Conservation (phyloP, 2,329 filamentous ascomycete genomes). For the Colletotrichum theobromicola region DNA sequence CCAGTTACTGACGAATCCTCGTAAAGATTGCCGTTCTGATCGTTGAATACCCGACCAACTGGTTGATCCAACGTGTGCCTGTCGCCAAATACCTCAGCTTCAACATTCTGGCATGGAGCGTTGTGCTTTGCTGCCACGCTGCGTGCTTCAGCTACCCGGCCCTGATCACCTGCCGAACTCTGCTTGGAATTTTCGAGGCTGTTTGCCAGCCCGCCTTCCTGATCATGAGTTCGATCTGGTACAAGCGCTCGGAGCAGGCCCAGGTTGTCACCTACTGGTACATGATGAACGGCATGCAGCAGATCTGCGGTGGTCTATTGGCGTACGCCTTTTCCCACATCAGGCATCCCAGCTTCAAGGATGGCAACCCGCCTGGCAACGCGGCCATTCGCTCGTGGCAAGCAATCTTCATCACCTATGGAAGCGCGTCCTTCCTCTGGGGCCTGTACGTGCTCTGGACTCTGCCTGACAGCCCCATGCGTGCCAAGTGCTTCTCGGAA, state of each 20-base stretch:
- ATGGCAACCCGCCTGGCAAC: conserved; percentile 17
- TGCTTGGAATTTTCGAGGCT: conserved; percentile 50
- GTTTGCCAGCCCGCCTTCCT: conserved; percentile 50
- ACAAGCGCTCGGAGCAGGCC: conserved; percentile 42
- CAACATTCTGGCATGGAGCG: conserved; percentile 48
- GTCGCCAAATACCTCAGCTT: conserved; percentile 39
- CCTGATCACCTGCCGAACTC: conserved; percentile 43
- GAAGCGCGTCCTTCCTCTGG: conserved; percentile 37
- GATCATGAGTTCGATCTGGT: conserved; percentile 36
- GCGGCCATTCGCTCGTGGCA: conserved; percentile 41
- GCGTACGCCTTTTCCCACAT: conserved; percentile 42
- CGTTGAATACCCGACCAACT: conserved; percentile 45
- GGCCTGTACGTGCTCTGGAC: conserved; percentile 39
- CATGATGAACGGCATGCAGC: conserved; percentile 39
- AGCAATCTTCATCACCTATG: conserved; percentile 47
- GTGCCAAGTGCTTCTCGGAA: conserved; percentile 33
- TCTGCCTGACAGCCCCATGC: conserved; percentile 43
- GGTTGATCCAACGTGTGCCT: conserved; percentile 41
- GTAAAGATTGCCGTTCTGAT: conserved; percentile 37
- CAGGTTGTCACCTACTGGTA: conserved; percentile 26
- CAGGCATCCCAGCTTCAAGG: neutral
- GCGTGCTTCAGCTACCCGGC: conserved; percentile 36
- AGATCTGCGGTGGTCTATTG: conserved; percentile 43
- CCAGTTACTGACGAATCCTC: neutral
- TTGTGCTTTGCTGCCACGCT: conserved; percentile 5